Base-by-base conservation (phyloP, 2,329 filamentous ascomycete species). In the Fusarium sp. region DNA sequence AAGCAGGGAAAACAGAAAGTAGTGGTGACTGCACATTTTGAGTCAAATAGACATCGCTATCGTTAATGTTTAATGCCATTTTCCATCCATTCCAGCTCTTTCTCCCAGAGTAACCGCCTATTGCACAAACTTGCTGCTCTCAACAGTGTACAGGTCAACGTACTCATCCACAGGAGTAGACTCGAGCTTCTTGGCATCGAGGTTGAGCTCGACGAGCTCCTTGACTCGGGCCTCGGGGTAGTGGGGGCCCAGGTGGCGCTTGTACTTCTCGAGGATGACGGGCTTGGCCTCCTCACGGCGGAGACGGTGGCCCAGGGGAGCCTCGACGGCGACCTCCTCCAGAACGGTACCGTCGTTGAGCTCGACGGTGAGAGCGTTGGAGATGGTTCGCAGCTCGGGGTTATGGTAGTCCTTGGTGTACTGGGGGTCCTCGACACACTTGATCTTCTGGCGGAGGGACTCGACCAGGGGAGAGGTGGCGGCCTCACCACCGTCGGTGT, bases 401-500 rank as follows among this genome's bases (percentile, higher is more conserved):
- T 98, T 90, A 83, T 99, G 97, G 91, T 99, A 99, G 85, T 98
- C 96, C 82, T 89, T 86, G 77, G 97, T 98, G 89, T 95, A 98
- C 85, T 96, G 90, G 67, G 95, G 93, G 86, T 99, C 97, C 87
- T 99, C 97, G 64, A 98, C 95, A 85, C 97, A 99, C 84, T 91
- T 92, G 87, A 99, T 98, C 88, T 94, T 94, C 88, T 97, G 89
- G 82, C 97, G 93, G 73, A 99, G 93, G 67, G 93, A 94, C 86
- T 98, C 97, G 71, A 99, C 93, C 52, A 98, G 91, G 67, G 92
- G 90, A 23, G 94, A 97, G 67, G 93, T 96, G 73, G 97, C 97
- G 60, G 97, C 96, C 87, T 98, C 96, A 78, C 92, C 91, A 79
- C 94, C 95, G 83, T 99, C 97, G 56, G 92, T 92, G 88, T 99